Conservation (phyloP, 768 basidiomycete species). For the Hirschioporus abietinus region DNA sequence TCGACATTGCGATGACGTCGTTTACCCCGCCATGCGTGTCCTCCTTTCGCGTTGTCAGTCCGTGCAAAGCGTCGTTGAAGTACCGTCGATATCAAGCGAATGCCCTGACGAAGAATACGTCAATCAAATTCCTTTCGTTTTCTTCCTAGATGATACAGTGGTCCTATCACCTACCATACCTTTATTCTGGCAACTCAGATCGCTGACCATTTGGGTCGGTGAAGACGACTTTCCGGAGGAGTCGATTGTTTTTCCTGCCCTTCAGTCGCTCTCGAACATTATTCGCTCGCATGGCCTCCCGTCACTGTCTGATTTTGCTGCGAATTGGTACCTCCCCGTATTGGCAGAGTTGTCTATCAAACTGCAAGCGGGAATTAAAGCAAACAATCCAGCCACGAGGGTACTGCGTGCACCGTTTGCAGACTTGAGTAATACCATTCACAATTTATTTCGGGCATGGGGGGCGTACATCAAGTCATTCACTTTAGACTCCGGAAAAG, state of each 20-base stretch:
- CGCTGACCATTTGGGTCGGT: background rate
- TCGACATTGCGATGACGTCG: background rate
- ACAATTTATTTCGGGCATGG: too few species aligned
- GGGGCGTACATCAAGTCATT: background rate
- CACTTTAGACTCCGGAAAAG: background rate
- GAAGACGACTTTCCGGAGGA: background rate
- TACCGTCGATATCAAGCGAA: background rate
- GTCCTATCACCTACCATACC: background rate
- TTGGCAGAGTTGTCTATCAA: too few species aligned
- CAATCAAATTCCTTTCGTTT: background rate
- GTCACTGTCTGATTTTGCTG: too few species aligned
- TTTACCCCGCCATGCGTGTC: background rate
- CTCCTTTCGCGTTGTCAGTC: background rate
- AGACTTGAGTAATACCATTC: too few species aligned
- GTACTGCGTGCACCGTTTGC: too few species aligned
- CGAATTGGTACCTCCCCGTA: too few species aligned
- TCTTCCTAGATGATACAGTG: background rate
- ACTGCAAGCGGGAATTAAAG: too few species aligned
- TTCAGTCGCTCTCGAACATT: background rate
- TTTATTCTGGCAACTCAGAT: background rate
- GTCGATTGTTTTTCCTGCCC: background rate
- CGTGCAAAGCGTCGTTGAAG: background rate
- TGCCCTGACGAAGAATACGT: background rate
- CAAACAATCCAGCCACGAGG: too few species aligned
- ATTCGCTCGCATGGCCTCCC: too few species aligned